phyloP scores from a whole-genome alignment of 1,139 yeast genomes.

The Lodderomyces oxycetoniae region DNA sequence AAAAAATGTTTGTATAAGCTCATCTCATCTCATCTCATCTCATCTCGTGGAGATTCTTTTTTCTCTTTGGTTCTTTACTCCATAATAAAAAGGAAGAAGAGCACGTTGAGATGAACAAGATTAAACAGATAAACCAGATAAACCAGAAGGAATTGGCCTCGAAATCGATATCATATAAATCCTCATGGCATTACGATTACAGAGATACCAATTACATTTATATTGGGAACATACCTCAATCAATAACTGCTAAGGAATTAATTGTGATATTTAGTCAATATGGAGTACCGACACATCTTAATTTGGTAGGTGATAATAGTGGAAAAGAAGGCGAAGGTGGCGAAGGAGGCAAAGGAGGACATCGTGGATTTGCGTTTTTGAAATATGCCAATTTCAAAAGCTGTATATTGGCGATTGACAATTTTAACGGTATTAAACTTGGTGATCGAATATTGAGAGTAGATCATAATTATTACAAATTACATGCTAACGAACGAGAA shows the following conservation, averaged over 20 bases:
- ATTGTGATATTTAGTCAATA: slow-evolving; percentile 80
- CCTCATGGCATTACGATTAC: slow-evolving; percentile 90
- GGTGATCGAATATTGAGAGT: slow-evolving; percentile 59
- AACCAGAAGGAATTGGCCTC: slow-evolving; percentile 63
- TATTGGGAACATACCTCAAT: slow-evolving; percentile 68
- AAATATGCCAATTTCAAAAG: slow-evolving; percentile 81
- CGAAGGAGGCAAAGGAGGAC: slow-evolving; percentile 37
- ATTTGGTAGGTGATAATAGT: slow-evolving; percentile 45
- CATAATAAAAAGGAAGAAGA: background rate
- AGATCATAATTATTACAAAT: slow-evolving; percentile 69
- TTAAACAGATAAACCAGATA: slow-evolving; percentile 51
- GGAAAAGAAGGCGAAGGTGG: background rate
- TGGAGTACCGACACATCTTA: slow-evolving; percentile 80
- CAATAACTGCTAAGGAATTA: slow-evolving; percentile 69
- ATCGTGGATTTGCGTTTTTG: slow-evolving; percentile 75
- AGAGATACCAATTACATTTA: slow-evolving; percentile 54
- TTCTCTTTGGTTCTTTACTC: too few species aligned
- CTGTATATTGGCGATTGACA: slow-evolving; percentile 83
- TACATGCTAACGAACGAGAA: slow-evolving; percentile 49
- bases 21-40: slow-evolving; percentile 9
- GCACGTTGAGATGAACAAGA: slow-evolving; percentile 32
- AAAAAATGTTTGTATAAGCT: slow-evolving; percentile 7
- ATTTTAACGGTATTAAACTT: slow-evolving; percentile 67
- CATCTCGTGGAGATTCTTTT: too few species aligned
- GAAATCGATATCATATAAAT: slow-evolving; percentile 53